Evolutionary conservation across 2,329 filamentous ascomycete species (phyloP).

Genomic region (Xylariaceae sp.): DNA sequence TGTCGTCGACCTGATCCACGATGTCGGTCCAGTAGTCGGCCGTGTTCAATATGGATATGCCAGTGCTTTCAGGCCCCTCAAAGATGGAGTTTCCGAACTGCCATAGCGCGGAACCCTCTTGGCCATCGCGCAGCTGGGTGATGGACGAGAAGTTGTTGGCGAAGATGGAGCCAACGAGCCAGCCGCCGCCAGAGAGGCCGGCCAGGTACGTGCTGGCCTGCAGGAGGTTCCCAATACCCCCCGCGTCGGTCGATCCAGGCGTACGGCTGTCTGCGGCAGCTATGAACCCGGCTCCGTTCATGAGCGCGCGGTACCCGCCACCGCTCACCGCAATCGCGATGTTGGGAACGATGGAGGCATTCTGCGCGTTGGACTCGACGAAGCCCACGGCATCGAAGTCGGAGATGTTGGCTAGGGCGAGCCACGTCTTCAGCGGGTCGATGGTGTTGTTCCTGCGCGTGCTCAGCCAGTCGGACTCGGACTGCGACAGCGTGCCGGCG

Average conservation of each 20-base stretch:
- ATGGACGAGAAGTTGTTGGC: constrained; percentile 73
- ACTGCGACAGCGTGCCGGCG: constrained; percentile 57
- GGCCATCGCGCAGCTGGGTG: constrained; percentile 25
- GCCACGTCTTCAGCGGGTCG: constrained; percentile 68
- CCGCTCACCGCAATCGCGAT: constrained; percentile 67
- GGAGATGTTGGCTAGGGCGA: constrained; percentile 68
- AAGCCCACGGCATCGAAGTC: constrained; percentile 60
- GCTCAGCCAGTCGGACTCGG: constrained; percentile 72
- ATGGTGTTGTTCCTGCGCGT: constrained; percentile 69
- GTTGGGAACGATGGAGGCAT: constrained; percentile 48
- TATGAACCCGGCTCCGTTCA: constrained; percentile 66
- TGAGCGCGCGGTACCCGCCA: constrained; percentile 67
- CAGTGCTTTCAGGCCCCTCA: constrained; percentile 25
- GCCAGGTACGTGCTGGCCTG: constrained; percentile 69
- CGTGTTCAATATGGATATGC: constrained; percentile 25
- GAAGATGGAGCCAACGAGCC: constrained; percentile 70
- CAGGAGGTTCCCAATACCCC: constrained; percentile 63
- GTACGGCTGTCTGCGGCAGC: constrained; percentile 67
- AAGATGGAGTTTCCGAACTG: constrained; percentile 34
- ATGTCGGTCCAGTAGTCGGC: constrained; percentile 59
- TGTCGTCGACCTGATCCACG: constrained; percentile 52
- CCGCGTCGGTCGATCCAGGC: constrained; percentile 50
- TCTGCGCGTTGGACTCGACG: constrained; percentile 61
- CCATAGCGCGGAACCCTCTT: constrained; percentile 28
- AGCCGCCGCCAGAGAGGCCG: constrained; percentile 70